Conservation (phyloP, 306 rosid genomes). For the Vigna mungo region DNA sequence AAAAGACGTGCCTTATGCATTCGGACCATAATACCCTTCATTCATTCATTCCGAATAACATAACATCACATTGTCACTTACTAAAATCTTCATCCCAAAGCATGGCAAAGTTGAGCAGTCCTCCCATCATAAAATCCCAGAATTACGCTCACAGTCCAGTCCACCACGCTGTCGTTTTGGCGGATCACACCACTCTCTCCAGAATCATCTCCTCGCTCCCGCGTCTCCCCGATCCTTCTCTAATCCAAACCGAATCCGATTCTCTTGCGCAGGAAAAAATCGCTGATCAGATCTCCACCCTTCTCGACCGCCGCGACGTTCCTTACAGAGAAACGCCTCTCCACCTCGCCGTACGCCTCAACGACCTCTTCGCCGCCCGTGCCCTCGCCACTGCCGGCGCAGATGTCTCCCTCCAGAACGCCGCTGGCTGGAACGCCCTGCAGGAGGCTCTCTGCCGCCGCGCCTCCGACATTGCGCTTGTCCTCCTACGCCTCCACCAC, state of each 20-base stretch:
- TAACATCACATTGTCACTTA: too few relatives aligned
- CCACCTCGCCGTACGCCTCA: slow-evolving; percentile 82
- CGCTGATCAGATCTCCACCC: slow-evolving; percentile 72
- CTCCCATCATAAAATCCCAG: slow-evolving; percentile 56
- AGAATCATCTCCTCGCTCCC: slow-evolving; percentile 72
- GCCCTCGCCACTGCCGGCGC: slow-evolving; percentile 77
- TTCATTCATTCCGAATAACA: background rate
- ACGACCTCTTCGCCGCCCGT: slow-evolving; percentile 62
- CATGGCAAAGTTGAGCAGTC: slow-evolving; percentile 65
- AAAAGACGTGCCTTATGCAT: slow-evolving; percentile 29
- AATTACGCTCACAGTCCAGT: slow-evolving; percentile 77
- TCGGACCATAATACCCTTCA: slow-evolving; percentile 25
- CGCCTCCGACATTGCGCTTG: slow-evolving; percentile 70
- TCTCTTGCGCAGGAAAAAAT: slow-evolving; percentile 75
- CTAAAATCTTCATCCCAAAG: too few relatives aligned
- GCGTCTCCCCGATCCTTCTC: slow-evolving; percentile 67
- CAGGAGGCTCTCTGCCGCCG: slow-evolving; percentile 93
- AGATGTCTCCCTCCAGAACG: slow-evolving; percentile 79
- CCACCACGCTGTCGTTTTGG: slow-evolving; percentile 72
- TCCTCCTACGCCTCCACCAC: slow-evolving; percentile 78
- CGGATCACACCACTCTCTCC: slow-evolving; percentile 67
- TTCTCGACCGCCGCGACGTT: slow-evolving; percentile 85
- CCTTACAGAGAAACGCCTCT: slow-evolving; percentile 84
- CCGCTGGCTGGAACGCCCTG: slow-evolving; percentile 83
- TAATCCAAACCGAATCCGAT: slow-evolving; percentile 66